phyloP scores from a whole-genome alignment of 2,329 filamentous ascomycete genomes.

The Neurospora sp. region DNA sequence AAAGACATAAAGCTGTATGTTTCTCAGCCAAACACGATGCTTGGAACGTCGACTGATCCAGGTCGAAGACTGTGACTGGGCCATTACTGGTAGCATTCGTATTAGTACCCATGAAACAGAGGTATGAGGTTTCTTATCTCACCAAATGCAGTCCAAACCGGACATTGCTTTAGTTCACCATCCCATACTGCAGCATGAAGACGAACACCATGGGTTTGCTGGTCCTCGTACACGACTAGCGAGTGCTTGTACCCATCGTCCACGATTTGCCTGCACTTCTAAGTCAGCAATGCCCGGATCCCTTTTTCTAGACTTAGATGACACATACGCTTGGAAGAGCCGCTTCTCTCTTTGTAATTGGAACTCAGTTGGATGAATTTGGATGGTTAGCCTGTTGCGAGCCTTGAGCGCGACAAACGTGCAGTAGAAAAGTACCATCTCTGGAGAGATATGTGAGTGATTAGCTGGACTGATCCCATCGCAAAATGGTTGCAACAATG shows the following conservation, averaged over 20 bases:
- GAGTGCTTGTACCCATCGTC: conserved; percentile 45
- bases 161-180: conserved; percentile 43
- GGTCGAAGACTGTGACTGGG: conserved; percentile 34
- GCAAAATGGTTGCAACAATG: background rate
- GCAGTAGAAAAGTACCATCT: conserved; percentile 50
- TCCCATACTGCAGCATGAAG: conserved; percentile 47
- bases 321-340: conserved; percentile 46
- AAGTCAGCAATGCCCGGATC: background rate
- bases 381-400: conserved; percentile 34
- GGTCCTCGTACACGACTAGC: conserved; percentile 44
- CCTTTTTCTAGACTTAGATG: background rate
- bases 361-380: conserved; percentile 34
- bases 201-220: conserved; percentile 35
- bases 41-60: conserved; percentile 42
- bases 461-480: conserved; percentile 8
- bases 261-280: conserved; percentile 36
- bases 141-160: conserved; percentile 57
- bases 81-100: conserved; percentile 33
- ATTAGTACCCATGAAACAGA: background rate
- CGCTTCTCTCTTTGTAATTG: conserved; percentile 36
- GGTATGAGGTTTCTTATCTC: conserved; percentile 15
- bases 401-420: conserved; percentile 48
- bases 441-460: conserved; percentile 23
- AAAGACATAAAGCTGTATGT: conserved; percentile 50
- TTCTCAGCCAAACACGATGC: conserved; percentile 39